Conservation (phyloP, 169 alveolate species). For the Babesia ovis region DNA sequence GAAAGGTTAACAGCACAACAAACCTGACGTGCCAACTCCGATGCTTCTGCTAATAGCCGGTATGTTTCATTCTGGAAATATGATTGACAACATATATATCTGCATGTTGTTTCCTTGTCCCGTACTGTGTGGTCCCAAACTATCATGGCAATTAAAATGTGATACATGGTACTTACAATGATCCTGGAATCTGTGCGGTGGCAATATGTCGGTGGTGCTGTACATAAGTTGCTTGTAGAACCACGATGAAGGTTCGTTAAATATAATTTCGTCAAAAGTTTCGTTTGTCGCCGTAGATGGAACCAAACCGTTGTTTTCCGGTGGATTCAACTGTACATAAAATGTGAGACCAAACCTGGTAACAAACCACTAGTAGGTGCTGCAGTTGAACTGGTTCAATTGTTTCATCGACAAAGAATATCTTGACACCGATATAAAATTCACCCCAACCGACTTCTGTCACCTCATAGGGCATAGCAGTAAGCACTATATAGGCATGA, state of each 20-base stretch:
- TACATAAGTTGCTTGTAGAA: conserved; percentile 67
- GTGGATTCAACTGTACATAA: conserved; percentile 45
- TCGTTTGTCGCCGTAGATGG: conserved; percentile 63
- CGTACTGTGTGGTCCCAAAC: conserved; percentile 60
- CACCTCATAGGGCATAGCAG: conserved; percentile 78
- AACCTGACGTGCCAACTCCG: conserved; percentile 61
- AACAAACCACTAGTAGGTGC: conserved; percentile 68
- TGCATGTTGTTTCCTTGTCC: conserved; percentile 66
- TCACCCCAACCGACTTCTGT: conserved; percentile 84
- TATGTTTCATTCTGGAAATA: conserved; percentile 67
- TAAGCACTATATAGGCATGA: conserved; percentile 54
- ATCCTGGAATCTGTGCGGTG: conserved; percentile 75
- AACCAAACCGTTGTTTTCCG: conserved; percentile 23
- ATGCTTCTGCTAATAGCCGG: conserved; percentile 68
- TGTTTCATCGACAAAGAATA: conserved; percentile 73
- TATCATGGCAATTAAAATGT: background rate
- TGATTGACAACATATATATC: conserved; percentile 69
- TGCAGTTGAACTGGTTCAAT: conserved; percentile 72
- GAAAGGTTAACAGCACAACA: background rate
- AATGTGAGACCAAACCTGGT: background rate
- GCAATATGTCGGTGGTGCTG: conserved; percentile 64
- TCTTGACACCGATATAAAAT: conserved; percentile 72
- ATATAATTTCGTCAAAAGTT: conserved; percentile 77
- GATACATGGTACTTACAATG: conserved; percentile 59
- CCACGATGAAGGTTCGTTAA: conserved; percentile 74